A percentile compares a stretch with the other conserved stretches of the same genome.
Conservation (phyloP, 1,284 basidiomycete species). For the Pseudozyma flocculosa region DNA sequence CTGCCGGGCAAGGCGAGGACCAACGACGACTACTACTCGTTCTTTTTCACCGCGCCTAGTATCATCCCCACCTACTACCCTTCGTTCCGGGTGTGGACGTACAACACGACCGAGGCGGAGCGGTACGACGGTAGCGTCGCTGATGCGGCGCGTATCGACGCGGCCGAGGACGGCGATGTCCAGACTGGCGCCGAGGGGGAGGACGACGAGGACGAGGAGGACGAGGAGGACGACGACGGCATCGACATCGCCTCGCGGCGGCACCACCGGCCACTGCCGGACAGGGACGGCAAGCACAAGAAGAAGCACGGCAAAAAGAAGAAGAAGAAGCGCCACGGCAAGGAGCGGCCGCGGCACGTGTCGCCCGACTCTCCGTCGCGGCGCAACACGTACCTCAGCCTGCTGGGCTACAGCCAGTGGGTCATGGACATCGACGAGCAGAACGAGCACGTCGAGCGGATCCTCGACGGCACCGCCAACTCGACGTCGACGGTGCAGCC, state of each 20-base stretch:
- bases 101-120: slow-evolving; percentile 49
- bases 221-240: slow-evolving; percentile 25
- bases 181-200: slow-evolving; percentile 10
- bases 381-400: slow-evolving; percentile 69
- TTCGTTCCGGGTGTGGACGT: slow-evolving; percentile 73
- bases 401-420: slow-evolving; percentile 81
- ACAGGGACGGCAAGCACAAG: slow-evolving; percentile 60
- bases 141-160: slow-evolving; percentile 3
- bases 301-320: slow-evolving; percentile 60
- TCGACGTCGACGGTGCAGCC: background rate
- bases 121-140: slow-evolving; percentile 1
- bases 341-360: slow-evolving; percentile 66
- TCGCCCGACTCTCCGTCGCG: slow-evolving; percentile 71
- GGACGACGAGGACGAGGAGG: slow-evolving; percentile 33
- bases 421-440: slow-evolving; percentile 69
- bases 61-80: slow-evolving; percentile 88
- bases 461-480: slow-evolving; percentile 3
- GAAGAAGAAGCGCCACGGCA: slow-evolving; percentile 64
- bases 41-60: slow-evolving; percentile 47
- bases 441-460: slow-evolving; percentile 60
- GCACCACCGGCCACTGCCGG: slow-evolving; percentile 31
- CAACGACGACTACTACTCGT: slow-evolving; percentile 44
- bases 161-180: slow-evolving; percentile 47
- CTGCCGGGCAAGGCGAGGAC: slow-evolving; percentile 44
- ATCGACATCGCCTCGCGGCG: slow-evolving; percentile 19